phyloP scores from a whole-genome alignment of 148 eudicot species.

The Camellia sinensis region DNA sequence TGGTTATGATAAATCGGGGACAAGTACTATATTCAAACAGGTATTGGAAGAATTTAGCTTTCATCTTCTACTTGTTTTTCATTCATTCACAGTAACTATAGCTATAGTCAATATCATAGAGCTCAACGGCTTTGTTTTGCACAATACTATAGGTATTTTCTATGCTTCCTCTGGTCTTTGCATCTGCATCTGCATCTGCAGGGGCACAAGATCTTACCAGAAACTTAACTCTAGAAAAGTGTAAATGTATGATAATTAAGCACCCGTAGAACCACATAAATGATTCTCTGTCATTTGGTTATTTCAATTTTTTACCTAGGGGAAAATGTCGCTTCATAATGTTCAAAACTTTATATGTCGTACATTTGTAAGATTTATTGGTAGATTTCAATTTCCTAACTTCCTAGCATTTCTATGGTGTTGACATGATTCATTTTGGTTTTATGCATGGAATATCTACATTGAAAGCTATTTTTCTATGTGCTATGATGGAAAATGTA shows the following conservation, averaged over 20 bases:
- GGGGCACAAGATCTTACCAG: not conserved
- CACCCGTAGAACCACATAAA: not conserved
- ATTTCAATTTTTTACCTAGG: not conserved
- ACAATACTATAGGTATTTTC: not conserved
- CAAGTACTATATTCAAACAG: slow-evolving; percentile 87
- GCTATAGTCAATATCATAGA: not conserved
- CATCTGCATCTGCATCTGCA: not conserved
- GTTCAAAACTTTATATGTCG: not conserved
- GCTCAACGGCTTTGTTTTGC: not conserved
- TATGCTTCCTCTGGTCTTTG: not conserved
- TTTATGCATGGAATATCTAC: not conserved
- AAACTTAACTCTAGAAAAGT: not conserved
- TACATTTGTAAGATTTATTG: not conserved
- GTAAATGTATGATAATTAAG: not conserved
- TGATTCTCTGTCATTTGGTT: not conserved
- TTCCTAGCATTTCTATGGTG: not conserved
- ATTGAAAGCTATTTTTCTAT: not conserved
- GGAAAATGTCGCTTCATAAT: not conserved
- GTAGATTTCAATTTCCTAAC: not conserved
- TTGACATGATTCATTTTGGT: not conserved
- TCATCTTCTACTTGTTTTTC: not conserved
- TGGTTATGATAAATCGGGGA: slow-evolving; percentile 76
- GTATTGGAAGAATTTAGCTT: slow-evolving; percentile 25
- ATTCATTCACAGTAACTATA: not conserved
- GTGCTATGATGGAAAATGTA: too few species aligned